Percentiles rank a stretch among this genome's conserved stretches.
Evolutionary conservation across 1,284 basidiomycete species (phyloP).

Genomic region (Golubevia sp.): DNA sequence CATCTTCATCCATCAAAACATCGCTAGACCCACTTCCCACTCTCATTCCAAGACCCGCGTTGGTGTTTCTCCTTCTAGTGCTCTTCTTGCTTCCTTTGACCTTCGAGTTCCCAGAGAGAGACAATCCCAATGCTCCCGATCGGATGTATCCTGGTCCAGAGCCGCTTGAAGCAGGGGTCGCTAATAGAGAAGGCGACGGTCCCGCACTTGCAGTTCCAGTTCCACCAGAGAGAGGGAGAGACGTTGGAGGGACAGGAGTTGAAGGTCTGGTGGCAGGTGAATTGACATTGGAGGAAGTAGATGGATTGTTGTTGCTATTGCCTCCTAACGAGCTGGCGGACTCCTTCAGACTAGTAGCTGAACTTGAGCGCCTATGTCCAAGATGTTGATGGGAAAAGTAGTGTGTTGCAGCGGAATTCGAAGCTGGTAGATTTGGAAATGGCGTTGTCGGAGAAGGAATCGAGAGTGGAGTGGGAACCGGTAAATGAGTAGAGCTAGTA

Average conservation of each 20-base stretch:
- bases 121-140: slow-evolving; percentile 27
- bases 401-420: no score
- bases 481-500: not conserved
- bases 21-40: not conserved
- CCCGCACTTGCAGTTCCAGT: slow-evolving; percentile 1
- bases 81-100: not conserved
- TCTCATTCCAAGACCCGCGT: not conserved
- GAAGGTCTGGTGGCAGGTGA: slow-evolving; percentile 1
- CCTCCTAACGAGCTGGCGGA: not conserved
- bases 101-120: slow-evolving; percentile 7
- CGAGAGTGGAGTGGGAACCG: slow-evolving; percentile 14
- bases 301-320: not conserved
- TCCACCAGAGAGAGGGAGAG: not conserved
- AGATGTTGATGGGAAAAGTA: no score
- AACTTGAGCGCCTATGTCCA: no score
- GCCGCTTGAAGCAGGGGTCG: slow-evolving; percentile 13
- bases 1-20: slow-evolving; percentile 4
- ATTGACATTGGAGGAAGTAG: not conserved
- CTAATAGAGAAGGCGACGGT: slow-evolving; percentile 16
- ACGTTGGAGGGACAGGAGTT: slow-evolving; percentile 17
- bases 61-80: not conserved
- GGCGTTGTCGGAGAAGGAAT: slow-evolving; percentile 18
- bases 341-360: not conserved
- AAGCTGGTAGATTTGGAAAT: not conserved
- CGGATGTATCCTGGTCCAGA: slow-evolving; percentile 31